Base-by-base conservation (phyloP, 352 stramenopile genomes). In the Phytophthora hibernalis region DNA sequence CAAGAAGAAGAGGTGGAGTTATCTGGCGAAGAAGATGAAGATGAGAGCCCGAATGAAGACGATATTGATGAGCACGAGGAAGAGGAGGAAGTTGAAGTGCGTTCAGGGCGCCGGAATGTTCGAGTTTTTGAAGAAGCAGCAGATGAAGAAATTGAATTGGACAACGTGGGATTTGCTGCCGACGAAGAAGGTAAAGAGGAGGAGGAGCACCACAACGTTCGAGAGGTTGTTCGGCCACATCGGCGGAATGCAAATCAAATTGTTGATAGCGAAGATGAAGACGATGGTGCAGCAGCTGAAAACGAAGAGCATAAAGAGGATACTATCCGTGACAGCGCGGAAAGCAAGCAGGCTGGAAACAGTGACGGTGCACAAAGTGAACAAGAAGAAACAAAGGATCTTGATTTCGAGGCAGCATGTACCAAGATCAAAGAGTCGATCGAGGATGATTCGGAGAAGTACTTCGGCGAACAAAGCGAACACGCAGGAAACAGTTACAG, bases 201-300 rank as follows among this genome's bases (percentile, higher is more conserved):
- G 21, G 44, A 73, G 24, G 61, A 55, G 21, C 43, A 64, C 21
- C 50, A 31, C 5, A 54, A 66, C 6, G 38, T 13, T 1, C 33
- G 48, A 12, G 42, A 72, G 18, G n/a, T 75, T 48, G 18, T 37
- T 59, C 48, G 43, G 21, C 18, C 52, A 18, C 72, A 66, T 63
- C 61, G 61, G 20, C 66, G 54, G 47, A 74, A 77, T 56, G 44
- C 65, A 18, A 82, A 77, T 47, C 71, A 76, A 18, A 77, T 82
- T 51, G 20, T 80, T 31, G 74, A 82, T 49, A 80, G 67, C 21
- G 62, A 76, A 8, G 58, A 79, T n/a, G 64, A 80, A 58, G 54
- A 60, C 2, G 59, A 67, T 26, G 50, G 24, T 31, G 42, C 50
- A 26, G 35, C 37, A 10, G 26, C 37, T 44, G 55, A 48, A 18